phyloP scores from a whole-genome alignment of 2,329 filamentous ascomycete genomes.

The Ophiocordyceps australis region DNA sequence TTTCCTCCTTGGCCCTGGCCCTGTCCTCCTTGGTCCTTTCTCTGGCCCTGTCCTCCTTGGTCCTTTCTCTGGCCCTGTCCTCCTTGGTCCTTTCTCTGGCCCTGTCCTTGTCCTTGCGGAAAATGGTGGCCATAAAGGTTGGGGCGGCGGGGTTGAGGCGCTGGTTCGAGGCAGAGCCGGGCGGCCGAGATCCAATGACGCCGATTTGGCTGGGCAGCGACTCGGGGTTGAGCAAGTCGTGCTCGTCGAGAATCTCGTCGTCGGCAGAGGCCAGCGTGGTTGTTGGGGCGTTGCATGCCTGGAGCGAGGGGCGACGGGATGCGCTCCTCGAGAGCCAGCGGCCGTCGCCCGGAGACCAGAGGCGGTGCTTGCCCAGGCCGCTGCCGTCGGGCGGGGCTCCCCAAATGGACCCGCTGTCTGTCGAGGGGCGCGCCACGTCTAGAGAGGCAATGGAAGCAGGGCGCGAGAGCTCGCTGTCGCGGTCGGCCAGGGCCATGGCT shows the following conservation, averaged over 20 bases:
- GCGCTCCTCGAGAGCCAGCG: conserved; percentile 43
- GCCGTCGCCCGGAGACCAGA: conserved; percentile 46
- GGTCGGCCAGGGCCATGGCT: conserved; percentile 29
- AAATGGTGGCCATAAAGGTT: conserved; percentile 62
- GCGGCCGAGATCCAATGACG: conserved; percentile 65
- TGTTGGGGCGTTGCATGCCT: conserved; percentile 48
- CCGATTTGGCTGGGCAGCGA: conserved; percentile 40
- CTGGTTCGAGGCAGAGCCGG: conserved; percentile 27
- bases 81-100: conserved; percentile 15
- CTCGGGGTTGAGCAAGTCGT: conserved; percentile 32
- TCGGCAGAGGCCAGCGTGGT: conserved; percentile 45
- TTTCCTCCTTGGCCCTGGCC: conserved; percentile 12
- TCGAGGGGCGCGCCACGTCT: conserved; percentile 60
- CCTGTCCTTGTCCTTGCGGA: conserved; percentile 24
- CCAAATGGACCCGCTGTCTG: conserved; percentile 61
- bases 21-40: no score
- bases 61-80: conserved; percentile 13
- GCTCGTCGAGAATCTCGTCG: conserved; percentile 43
- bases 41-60: conserved; percentile 19
- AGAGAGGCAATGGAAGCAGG: conserved; percentile 51
- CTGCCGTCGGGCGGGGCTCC: conserved; percentile 31
- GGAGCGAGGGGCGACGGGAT: conserved; percentile 65
- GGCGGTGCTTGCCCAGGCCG: conserved; percentile 31
- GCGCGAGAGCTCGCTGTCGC: conserved; percentile 40
- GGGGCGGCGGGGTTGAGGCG: conserved; percentile 77